Evolutionary conservation across 2,329 filamentous ascomycete genomes (phyloP).

Genomic region (Talaromyces marneffei): DNA sequence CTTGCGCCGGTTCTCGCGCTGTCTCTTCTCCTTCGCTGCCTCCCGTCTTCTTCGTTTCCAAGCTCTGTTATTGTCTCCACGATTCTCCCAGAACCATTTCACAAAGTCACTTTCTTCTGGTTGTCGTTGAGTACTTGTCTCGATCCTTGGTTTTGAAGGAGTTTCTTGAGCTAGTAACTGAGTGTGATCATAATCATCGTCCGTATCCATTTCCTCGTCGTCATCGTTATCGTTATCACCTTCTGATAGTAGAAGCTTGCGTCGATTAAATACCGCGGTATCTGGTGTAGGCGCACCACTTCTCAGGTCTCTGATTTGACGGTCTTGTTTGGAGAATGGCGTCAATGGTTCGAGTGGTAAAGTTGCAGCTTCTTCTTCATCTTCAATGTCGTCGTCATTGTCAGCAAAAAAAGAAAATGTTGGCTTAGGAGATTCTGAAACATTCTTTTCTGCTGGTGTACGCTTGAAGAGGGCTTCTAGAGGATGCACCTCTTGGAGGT

Average conservation of each 20-base stretch:
- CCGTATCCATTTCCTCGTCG: conserved; percentile 14
- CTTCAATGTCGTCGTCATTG: conserved; percentile 36
- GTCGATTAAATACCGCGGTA: conserved; percentile 64
- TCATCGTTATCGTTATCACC: conserved; percentile 22
- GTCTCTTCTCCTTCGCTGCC: conserved; percentile 54
- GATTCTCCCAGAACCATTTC: conserved; percentile 56
- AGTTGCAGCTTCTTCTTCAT: conserved; percentile 40
- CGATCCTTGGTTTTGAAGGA: conserved; percentile 16
- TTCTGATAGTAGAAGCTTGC: conserved; percentile 25
- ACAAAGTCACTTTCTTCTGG: conserved; percentile 51
- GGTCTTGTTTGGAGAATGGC: conserved; percentile 73
- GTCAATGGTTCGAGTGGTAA: conserved; percentile 58
- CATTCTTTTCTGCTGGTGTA: conserved; percentile 42
- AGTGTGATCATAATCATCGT: neutral
- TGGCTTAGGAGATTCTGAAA: conserved; percentile 41
- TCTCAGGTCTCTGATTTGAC: conserved; percentile 60
- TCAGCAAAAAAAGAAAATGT: conserved; percentile 76
- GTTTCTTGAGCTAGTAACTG: neutral
- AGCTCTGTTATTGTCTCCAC: conserved; percentile 46
- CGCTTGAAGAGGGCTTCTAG: conserved; percentile 90
- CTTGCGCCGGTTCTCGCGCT: conserved; percentile 54
- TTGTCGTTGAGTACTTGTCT: conserved; percentile 14
- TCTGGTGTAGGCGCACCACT: conserved; percentile 94
- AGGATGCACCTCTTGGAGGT: conserved; percentile 63
- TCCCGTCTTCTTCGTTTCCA: conserved; percentile 54